Evolutionary conservation across 2,329 filamentous ascomycete species (phyloP).

Genomic region (Curvularia spicifera): DNA sequence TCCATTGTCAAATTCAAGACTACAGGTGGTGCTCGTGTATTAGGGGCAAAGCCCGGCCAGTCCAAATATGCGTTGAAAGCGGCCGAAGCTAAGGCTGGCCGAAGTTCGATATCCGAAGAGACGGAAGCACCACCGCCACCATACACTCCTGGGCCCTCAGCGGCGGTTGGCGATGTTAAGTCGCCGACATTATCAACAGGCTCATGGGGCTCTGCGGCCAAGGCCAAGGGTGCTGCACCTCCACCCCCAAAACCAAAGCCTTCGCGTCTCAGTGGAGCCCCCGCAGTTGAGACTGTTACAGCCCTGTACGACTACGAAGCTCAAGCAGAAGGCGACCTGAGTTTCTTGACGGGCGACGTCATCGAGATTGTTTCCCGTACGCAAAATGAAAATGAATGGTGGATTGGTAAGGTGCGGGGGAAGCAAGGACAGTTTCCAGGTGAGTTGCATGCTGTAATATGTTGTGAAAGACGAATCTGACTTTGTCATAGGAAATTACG

Average conservation of each 20-base stretch:
- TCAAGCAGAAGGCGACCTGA: constrained; percentile 91
- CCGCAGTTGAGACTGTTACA: constrained; percentile 77
- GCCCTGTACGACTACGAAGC: constrained; percentile 96
- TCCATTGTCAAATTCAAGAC: constrained; percentile 91
- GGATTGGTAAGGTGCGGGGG: constrained; percentile 81
- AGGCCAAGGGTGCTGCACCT: constrained; percentile 57
- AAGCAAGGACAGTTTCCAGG: constrained; percentile 93
- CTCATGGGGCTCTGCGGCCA: constrained; percentile 54
- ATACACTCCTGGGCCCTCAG: constrained; percentile 46
- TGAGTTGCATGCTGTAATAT: constrained; percentile 54
- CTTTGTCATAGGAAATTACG: constrained; percentile 50
- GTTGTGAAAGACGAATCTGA: constrained; percentile 23
- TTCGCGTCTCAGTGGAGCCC: constrained; percentile 69
- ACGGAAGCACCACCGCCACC: constrained; percentile 50
- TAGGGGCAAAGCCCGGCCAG: constrained; percentile 32
- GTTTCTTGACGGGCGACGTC: constrained; percentile 83
- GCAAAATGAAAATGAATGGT: constrained; percentile 97
- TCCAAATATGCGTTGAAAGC: constrained; percentile 51
- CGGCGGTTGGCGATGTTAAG: constrained; percentile 27
- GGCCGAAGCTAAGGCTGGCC: constrained; percentile 46
- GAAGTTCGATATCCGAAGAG: constrained; percentile 40
- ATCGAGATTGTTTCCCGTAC: constrained; percentile 88
- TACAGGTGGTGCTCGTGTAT: constrained; percentile 66
- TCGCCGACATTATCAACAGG: constrained; percentile 43
- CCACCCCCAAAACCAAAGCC: constrained; percentile 68